phyloP scores from a whole-genome alignment of 495 filamentous ascomycete genomes.

The Pseudevernia furfuracea region DNA sequence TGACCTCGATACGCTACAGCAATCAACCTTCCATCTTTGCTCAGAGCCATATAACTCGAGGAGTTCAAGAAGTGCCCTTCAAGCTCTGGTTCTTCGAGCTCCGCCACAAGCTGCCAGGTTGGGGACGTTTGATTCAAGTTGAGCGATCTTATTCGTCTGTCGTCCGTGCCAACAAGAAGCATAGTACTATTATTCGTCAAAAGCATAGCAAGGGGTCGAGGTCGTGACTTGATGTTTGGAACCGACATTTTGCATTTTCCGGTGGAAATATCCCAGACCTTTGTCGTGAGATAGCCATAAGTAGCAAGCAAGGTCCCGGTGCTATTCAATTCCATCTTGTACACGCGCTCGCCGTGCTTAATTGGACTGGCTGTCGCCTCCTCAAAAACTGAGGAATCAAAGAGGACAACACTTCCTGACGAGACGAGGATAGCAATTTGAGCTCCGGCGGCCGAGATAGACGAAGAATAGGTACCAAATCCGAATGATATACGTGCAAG shows the following conservation, averaged over 20 bases:
- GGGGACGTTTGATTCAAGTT: slow-evolving; percentile 15
- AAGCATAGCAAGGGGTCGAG: slow-evolving; percentile 23
- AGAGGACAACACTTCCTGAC: slow-evolving; percentile 21
- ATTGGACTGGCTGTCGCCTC: slow-evolving; percentile 20
- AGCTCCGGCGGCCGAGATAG: slow-evolving; percentile 17
- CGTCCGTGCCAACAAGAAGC: slow-evolving; percentile 25
- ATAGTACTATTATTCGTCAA: slow-evolving; percentile 19
- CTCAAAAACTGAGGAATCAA: slow-evolving; percentile 22
- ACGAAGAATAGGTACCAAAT: slow-evolving; percentile 12
- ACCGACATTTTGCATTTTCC: slow-evolving; percentile 20
- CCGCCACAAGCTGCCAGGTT: slow-evolving; percentile 24
- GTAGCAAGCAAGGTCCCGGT: slow-evolving; percentile 21
- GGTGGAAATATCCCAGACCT: slow-evolving; percentile 24
- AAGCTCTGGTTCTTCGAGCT: slow-evolving; percentile 26
- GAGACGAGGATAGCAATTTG: slow-evolving; percentile 21
- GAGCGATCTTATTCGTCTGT: slow-evolving; percentile 22
- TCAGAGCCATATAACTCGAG: slow-evolving; percentile 25
- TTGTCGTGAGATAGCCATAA: slow-evolving; percentile 23
- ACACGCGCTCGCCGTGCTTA: slow-evolving; percentile 24
- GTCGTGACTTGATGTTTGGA: slow-evolving; percentile 19
- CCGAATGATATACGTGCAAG: slow-evolving; percentile 23
- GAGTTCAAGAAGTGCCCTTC: slow-evolving; percentile 27
- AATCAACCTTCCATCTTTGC: slow-evolving; percentile 23
- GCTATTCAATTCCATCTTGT: slow-evolving; percentile 19
- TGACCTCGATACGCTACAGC: slow-evolving; percentile 28